A percentile compares a stretch with the other conserved stretches of the same genome.
Evolutionary conservation across 140 eudicot genomes (phyloP).

Genomic region (Stevia rebaudiana): DNA sequence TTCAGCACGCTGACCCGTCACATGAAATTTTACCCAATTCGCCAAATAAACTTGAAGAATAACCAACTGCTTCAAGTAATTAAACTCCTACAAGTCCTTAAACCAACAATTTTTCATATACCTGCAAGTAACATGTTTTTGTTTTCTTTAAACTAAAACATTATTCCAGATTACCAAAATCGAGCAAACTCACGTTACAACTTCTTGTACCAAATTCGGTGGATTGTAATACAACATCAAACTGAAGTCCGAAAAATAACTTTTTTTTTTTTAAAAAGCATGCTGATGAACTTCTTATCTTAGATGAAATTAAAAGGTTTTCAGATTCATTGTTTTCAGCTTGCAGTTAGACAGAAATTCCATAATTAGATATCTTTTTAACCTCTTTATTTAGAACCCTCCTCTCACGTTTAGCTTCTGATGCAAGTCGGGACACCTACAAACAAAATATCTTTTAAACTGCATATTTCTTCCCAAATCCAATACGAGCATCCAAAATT

Average conservation of each 20-base stretch:
- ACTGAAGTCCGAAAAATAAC: conserved; percentile 13
- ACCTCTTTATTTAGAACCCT: conserved; percentile 68
- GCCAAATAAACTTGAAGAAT: no score
- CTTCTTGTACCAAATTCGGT: conserved; percentile 8
- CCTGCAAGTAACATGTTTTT: not conserved
- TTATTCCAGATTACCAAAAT: conserved; percentile 20
- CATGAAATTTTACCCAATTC: no score
- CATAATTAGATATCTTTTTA: conserved; percentile 82
- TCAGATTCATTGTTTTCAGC: conserved; percentile 8
- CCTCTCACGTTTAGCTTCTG: conserved; percentile 72
- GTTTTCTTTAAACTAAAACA: not conserved
- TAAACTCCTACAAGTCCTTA: not conserved
- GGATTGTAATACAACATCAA: conserved; percentile 19
- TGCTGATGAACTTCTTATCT: not conserved
- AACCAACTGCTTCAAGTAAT: no score
- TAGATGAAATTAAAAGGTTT: not conserved
- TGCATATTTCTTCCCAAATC: not conserved
- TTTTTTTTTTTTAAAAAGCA: conserved; percentile 7
- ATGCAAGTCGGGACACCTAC: conserved; percentile 55
- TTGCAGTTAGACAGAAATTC: conserved; percentile 56
- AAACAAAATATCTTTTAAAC: conserved; percentile 6
- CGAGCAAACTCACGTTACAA: not conserved
- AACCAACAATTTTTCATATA: not conserved
- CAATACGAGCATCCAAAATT: not conserved
- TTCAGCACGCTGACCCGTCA: no score